Evolutionary conservation across 2,329 filamentous ascomycete species (phyloP).

Genomic region (Leptographium flavum): DNA sequence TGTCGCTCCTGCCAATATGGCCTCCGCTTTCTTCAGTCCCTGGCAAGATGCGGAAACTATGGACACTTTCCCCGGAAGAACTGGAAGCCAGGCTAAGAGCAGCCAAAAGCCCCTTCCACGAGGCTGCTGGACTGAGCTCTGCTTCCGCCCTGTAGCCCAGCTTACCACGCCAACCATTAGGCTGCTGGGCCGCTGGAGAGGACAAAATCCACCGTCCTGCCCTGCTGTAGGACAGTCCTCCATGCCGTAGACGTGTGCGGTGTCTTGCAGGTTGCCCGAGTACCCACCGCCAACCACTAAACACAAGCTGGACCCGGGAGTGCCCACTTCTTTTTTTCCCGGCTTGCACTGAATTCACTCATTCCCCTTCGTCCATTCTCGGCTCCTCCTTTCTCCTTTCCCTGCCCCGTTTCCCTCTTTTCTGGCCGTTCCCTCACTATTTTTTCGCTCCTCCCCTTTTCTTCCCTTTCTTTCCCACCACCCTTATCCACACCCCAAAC

Average conservation of each 20-base stretch:
- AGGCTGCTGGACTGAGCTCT: not conserved
- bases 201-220: not conserved
- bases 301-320: constrained; percentile 2
- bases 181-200: not conserved
- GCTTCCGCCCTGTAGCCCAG: not conserved
- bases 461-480: not conserved
- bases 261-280: constrained; percentile 2
- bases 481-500: constrained; percentile 7
- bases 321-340: constrained; percentile 9
- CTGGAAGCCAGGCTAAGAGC: too few relatives aligned
- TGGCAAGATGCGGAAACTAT: too few relatives aligned
- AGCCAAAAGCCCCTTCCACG: not conserved
- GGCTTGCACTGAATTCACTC: constrained; percentile 11
- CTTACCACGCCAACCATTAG: too few relatives aligned
- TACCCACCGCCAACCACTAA: constrained; percentile 4
- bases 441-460: constrained; percentile 3
- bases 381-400: constrained; percentile 12
- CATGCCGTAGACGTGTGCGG: not conserved
- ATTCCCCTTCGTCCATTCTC: constrained; percentile 13
- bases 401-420: constrained; percentile 2
- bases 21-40: too few relatives aligned
- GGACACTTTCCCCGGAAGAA: constrained; percentile 4
- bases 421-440: constrained; percentile 1
- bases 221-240: too few relatives aligned
- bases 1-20: too few relatives aligned